Conservation (phyloP, 129 eudicot species). For the Artemisia annua region DNA sequence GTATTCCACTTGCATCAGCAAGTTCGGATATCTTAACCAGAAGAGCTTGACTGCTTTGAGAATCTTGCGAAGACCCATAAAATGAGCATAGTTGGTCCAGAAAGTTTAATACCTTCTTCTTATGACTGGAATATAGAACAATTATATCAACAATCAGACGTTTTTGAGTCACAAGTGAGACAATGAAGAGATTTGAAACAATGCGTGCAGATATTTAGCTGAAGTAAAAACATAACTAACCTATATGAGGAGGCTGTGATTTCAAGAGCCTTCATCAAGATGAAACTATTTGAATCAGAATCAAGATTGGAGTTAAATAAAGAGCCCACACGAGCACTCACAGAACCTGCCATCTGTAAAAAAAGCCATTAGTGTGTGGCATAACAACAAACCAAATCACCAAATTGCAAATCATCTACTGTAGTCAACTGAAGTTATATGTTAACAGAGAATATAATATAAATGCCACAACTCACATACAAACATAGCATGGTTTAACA, state of each 20-base stretch:
- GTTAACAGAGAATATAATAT: no score
- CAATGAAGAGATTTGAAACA: not conserved
- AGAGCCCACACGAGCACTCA: conserved; percentile 71
- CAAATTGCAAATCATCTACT: not conserved
- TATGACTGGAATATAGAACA: conserved; percentile 57
- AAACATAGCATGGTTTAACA: no score
- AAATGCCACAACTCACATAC: no score
- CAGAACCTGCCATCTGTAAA: conserved; percentile 72
- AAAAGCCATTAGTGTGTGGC: conserved; percentile 7
- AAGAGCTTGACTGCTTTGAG: conserved; percentile 54
- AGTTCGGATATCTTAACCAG: conserved; percentile 60
- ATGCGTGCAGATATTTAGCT: not conserved
- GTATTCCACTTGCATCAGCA: conserved; percentile 65
- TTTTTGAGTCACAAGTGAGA: not conserved
- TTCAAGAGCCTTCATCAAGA: conserved; percentile 64
- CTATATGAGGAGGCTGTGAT: conserved; percentile 66
- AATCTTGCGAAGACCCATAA: conserved; percentile 48
- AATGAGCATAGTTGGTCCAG: conserved; percentile 72
- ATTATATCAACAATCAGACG: conserved; percentile 5
- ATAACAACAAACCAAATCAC: not conserved
- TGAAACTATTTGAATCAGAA: conserved; percentile 53
- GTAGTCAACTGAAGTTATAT: no score
- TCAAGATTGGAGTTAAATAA: conserved; percentile 49
- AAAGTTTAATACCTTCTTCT: conserved; percentile 72
- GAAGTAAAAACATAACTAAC: conserved; percentile 32